These are phyloP conservation scores for Floccularia luteovirens DNA, from an alignment of 768 basidiomycete species.

Conservation along the genomic window DNA sequence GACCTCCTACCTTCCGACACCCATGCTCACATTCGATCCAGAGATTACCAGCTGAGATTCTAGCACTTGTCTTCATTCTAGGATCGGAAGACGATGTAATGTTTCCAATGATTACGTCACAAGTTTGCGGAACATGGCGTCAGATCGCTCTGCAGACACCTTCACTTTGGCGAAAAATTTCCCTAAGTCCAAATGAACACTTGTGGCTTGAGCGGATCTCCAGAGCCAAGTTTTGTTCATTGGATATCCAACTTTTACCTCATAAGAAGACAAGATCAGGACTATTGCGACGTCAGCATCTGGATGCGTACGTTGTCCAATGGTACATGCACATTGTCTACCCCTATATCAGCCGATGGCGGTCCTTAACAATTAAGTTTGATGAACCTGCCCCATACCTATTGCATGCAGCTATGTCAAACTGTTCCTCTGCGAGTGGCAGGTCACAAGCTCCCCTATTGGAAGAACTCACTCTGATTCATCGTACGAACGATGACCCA, in stretches of 20 bases:
- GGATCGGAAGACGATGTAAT: conserved; percentile 48
- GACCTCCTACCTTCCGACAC: conserved; percentile 11
- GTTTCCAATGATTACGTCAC: conserved; percentile 58
- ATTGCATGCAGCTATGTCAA: conserved; percentile 61
- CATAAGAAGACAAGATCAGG: conserved; percentile 17
- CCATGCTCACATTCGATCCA: conserved; percentile 42
- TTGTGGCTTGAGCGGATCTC: conserved; percentile 61
- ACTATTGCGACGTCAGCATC: conserved; percentile 18
- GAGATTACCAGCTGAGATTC: conserved; percentile 53
- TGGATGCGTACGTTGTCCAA: conserved; percentile 42
- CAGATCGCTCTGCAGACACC: conserved; percentile 52
- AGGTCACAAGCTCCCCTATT: conserved; percentile 32
- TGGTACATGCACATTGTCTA: conserved; percentile 53
- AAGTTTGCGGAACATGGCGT: conserved; percentile 64
- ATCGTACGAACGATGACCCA: conserved; percentile 61
- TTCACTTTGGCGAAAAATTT: conserved; percentile 56
- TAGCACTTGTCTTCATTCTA: conserved; percentile 55
- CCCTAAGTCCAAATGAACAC: conserved; percentile 33
- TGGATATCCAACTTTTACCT: conserved; percentile 49
- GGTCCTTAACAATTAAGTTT: conserved; percentile 56
- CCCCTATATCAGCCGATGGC: conserved; percentile 46
- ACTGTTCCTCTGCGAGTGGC: conserved; percentile 31
- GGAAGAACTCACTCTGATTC: conserved; percentile 49
- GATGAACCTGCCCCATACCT: conserved; percentile 50
- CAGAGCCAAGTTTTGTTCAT: conserved; percentile 51